Evolutionary conservation across 345 rosid species (phyloP).

Genomic region (Hevea brasiliensis): DNA sequence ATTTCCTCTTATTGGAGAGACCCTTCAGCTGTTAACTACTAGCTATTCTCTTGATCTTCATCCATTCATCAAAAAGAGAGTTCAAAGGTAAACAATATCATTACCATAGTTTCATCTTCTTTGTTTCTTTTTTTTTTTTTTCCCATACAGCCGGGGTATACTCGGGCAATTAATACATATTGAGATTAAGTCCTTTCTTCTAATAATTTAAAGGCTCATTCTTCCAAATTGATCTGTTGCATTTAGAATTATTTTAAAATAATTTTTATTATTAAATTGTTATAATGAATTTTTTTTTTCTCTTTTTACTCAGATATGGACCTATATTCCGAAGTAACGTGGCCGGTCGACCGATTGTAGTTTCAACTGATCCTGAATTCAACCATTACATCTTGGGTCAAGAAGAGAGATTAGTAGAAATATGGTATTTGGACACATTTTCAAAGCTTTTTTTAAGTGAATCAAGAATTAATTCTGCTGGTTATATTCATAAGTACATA

Average conservation of each 20-base stretch:
- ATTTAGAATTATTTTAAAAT: no score
- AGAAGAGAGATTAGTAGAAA: constrained; percentile 27
- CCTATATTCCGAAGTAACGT: constrained; percentile 32
- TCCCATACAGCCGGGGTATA: no score
- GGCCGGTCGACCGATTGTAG: constrained; percentile 27
- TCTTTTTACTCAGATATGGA: constrained; percentile 38
- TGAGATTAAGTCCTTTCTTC: no score
- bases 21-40: neutral
- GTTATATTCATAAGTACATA: constrained; percentile 24
- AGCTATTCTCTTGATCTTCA: constrained; percentile 7
- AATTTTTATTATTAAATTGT: no score
- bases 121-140: no score
- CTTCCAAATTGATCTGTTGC: no score
- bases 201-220: no score
- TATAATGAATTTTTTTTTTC: no score
- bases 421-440: constrained; percentile 26
- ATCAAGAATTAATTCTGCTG: neutral
- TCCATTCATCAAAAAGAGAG: constrained; percentile 9
- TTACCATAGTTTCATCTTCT: neutral
- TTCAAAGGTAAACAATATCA: no score
- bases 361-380: constrained; percentile 36
- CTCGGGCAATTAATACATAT: no score
- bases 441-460: constrained; percentile 15
- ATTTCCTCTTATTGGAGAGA: constrained; percentile 4
- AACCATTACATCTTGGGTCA: constrained; percentile 26